Evolutionary conservation across 179 eudicot genomes (phyloP), one percentile per base, ranked within the genome.

Genomic region (Amaranthus tricolor): DNA sequence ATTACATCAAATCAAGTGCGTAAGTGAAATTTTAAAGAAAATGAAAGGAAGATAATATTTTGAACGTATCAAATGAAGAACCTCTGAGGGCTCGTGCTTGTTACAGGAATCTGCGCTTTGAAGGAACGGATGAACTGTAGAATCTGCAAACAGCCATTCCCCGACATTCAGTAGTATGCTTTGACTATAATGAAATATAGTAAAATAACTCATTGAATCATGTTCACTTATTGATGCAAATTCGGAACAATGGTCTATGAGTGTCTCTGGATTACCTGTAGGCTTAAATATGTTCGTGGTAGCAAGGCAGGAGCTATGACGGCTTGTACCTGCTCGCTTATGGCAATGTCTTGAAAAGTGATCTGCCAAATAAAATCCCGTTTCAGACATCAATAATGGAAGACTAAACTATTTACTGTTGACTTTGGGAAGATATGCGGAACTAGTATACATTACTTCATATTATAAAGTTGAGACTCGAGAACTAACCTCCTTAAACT

Each of bases 271-370:
- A 51, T 19, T 84, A 92, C 98, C 97, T 88, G 96, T 66, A 94
- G 76, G 77, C 85, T 89, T 10, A 90, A 57, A 83, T 81, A 94
- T 31, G 97, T 83, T 76, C 98, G 89, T 7, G 98, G 98, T 45
- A 94, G 78, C 58, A 94, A 57, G 9, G 98, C 97, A 56, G 98
- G 98, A 84, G 97, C 86, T 60, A 94, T 74, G 45, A 92, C 63
- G 75, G 94, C 93, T 80, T 94, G 97, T 57, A 92, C 62, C 77
- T 88, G 85, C 77, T 88, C 94, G 74, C 95, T 88, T 70, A 92
- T 94, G 68, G 73, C 79, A 76, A 94, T 89, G 79, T 92, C 85
- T 81, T 89, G 91, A 76, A 94, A 79, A 70, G 85, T 76, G 76
- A 92, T 85, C 97, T 93, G 89, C 59, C 62, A 79, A 72, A 73